A percentile compares a stretch with the other conserved stretches of the same genome.
Conservation (phyloP, 352 stramenopile genomes). For the Globisporangium solare region DNA sequence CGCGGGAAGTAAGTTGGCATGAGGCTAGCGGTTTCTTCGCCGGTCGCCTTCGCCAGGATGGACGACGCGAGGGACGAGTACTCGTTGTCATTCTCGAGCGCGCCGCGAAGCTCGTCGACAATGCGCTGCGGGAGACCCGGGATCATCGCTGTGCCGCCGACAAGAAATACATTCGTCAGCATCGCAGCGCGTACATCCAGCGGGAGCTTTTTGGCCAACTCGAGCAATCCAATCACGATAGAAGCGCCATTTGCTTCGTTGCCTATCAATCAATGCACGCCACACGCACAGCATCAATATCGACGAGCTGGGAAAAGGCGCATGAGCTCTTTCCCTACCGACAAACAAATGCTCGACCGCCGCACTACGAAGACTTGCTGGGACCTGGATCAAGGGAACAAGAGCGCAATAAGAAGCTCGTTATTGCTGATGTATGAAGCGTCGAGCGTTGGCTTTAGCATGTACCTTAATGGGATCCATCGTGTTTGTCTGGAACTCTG, state of each 20-base stretch:
- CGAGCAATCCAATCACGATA: constrained; percentile 49
- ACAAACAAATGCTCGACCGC: constrained; percentile 46
- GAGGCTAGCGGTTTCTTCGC: constrained; percentile 24
- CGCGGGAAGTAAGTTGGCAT: constrained; percentile 55
- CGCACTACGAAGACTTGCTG: constrained; percentile 27
- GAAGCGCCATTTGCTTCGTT: constrained; percentile 39
- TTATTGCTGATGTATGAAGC: neutral
- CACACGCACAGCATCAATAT: neutral
- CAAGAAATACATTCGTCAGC: constrained; percentile 70
- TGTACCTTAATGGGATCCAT: constrained; percentile 34
- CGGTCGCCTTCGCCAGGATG: neutral
- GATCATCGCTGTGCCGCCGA: constrained; percentile 76
- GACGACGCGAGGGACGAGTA: constrained; percentile 27
- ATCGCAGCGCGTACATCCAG: constrained; percentile 63
- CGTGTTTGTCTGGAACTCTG: constrained; percentile 37
- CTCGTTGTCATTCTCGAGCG: constrained; percentile 35
- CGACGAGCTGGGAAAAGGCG: neutral
- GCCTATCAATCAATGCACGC: neutral
- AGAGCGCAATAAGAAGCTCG: neutral
- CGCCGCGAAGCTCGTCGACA: constrained; percentile 35
- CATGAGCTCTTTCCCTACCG: constrained; percentile 16
- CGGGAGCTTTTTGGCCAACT: constrained; percentile 49
- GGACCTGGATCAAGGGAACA: constrained; percentile 23
- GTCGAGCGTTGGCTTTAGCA: neutral
- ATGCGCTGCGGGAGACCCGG: constrained; percentile 56